Evolutionary conservation across 140 eudicot genomes (phyloP).

Genomic region (Oenanthe javanica): DNA sequence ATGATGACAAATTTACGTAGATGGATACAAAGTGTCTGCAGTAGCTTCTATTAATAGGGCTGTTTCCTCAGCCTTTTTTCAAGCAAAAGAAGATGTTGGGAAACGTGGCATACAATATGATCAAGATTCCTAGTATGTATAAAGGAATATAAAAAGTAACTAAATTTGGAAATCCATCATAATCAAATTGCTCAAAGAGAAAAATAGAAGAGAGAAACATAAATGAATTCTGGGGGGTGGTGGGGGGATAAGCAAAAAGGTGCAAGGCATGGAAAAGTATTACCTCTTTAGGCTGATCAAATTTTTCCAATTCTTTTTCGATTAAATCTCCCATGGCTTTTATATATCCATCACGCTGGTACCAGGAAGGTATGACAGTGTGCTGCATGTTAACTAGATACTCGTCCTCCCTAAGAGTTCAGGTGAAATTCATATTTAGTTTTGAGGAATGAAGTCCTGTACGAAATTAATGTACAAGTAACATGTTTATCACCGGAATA

Average conservation of each 20-base stretch:
- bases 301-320: constrained; percentile 62
- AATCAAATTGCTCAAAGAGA: not conserved
- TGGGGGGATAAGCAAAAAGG: not conserved
- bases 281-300: constrained; percentile 70
- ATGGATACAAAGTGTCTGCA: not conserved
- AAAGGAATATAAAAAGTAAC: not conserved
- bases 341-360: constrained; percentile 93
- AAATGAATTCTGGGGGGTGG: not conserved
- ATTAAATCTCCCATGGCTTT: constrained; percentile 89
- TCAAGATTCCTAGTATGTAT: not conserved
- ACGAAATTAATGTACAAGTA: not conserved
- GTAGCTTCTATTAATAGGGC: not conserved
- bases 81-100: not conserved
- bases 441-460: not conserved
- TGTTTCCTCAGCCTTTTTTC: not conserved
- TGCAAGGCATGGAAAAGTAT: not conserved
- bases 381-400: constrained; percentile 97
- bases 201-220: not conserved
- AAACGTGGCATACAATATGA: not conserved
- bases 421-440: not conserved
- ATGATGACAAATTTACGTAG: not conserved
- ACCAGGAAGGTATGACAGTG: constrained; percentile 98
- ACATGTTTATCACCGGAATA: constrained; percentile 63
- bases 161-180: not conserved
- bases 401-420: constrained; percentile 74